Evolutionary conservation across 768 basidiomycete species (phyloP), one percentile per base, ranked within the genome.

Genomic region (Leccinum longicurvipes): DNA sequence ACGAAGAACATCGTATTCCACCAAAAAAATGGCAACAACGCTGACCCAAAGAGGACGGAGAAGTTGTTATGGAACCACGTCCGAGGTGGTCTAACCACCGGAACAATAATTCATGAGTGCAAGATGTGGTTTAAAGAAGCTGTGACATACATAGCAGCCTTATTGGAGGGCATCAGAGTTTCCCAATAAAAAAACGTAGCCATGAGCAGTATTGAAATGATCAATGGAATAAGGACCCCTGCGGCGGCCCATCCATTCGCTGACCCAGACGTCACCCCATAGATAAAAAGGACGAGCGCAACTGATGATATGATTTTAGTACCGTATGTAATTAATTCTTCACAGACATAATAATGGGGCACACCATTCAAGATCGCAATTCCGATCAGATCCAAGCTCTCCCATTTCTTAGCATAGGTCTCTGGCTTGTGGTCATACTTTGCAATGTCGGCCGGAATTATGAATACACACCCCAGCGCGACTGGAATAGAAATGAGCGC

Each of bases 101-200:
- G 8, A 55, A 34, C 9, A 27, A 39, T 60, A 59, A 25, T 6
- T 29, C 15, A 10, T 12, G 32, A 7, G n/a, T 9, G 34, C 17
- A 1, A 46, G 53, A 28, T 7, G 31, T 19, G 1, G 32, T 54
- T 27, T 28, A 23, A 9, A 54, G 28, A 28, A 31, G n/a, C 15
- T 19, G 24, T 14, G 14, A 61, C 75, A 42, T 60, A 78, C 77
- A 80, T 63, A 5, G 76, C 74, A 11, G 83, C 81, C 6, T 62
- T 64, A 12, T 77, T 67, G 15, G 62, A 59, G 2, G 76, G 77
- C 14, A 81, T 63, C 0, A 60, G 44, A 9, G 74, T 66, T 59
- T 84, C 82, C 75, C 77, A 83, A 50, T 74, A 68, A 67, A 85
- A 80, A 71, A 85, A 85, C 1, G 51, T 66, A 25, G 67, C 59